Evolutionary conservation across 2,329 filamentous ascomycete species (phyloP).

Genomic region (Alternaria incomplexa): DNA sequence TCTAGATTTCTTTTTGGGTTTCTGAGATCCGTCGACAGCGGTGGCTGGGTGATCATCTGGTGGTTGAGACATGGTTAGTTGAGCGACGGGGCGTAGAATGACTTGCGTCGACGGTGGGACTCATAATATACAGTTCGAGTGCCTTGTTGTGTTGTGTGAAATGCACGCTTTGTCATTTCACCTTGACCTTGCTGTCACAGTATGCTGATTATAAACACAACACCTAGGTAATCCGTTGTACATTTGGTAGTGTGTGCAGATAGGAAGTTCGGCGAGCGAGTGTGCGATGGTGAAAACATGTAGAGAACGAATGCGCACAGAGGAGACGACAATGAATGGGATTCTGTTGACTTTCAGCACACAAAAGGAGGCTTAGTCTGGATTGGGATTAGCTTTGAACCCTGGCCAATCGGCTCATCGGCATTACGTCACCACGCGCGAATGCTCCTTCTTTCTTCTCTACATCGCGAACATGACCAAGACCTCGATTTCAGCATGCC

Average conservation of each 20-base stretch:
- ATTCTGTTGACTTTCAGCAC: not conserved
- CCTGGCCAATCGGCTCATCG: not conserved
- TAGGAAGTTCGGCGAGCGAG: not conserved
- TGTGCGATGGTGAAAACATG: not conserved
- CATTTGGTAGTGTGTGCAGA: not conserved
- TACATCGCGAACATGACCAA: not conserved
- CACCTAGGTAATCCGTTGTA: not conserved
- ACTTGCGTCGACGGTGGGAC: not conserved
- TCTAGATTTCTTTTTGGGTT: not conserved
- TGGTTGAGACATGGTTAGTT: not conserved
- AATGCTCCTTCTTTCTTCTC: not conserved
- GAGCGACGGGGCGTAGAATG: not conserved
- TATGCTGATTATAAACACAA: not conserved
- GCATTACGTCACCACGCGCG: not conserved
- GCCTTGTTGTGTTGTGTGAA: not conserved
- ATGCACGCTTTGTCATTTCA: not conserved
- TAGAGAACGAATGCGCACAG: not conserved
- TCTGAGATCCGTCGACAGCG: not conserved
- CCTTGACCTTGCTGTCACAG: not conserved
- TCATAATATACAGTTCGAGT: not conserved
- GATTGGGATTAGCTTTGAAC: not conserved
- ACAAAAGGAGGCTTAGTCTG: not conserved
- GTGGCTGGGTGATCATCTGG: not conserved
- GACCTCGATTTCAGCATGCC: not conserved
- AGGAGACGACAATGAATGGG: not conserved